Evolutionary conservation across 768 basidiomycete species (phyloP), one percentile per base, ranked within the genome.

Genomic region (Phaeotremella skinneri): DNA sequence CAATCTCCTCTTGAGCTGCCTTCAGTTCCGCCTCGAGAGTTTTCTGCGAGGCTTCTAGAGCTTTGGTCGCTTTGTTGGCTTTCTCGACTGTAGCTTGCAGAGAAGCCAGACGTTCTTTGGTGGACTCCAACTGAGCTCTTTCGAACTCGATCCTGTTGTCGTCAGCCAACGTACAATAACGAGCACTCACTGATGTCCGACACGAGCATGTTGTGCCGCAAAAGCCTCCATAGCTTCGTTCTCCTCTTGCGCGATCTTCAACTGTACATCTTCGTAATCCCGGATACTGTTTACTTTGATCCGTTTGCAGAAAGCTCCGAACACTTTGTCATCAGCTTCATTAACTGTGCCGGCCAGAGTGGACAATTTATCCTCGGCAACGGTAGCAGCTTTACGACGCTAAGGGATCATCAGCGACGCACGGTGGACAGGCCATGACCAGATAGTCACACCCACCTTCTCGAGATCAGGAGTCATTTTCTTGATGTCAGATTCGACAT

Each of bases 201-300:
- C 79, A 7, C 93, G 82, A 0, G 88, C 87, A 59, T 93, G 88
- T 74, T 93, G 91, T 3, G 86, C 88, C 63, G 91, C 87, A 65
- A 85, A 94, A 48, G 87, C 83, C 64, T 92, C 78, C 57, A 89
- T 80, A 6, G 88, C 89, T 66, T 89, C 89, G 69, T 84, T 89
- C 75, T 91, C 91, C 67, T 89, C 89, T 76, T 91, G 87, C 0
- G 89, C 90, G 23, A 89, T 83, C 75, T 87, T 89, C 29, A 97
- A 80, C 70, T 94, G 91, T 21, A 88, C 85, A 72, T 91, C 88
- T 77, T 98, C 94, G 73, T 93, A 99, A 66, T 93, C 90, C 26
- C 93, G 85, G 62, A 99, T 91, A 76, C 86, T 86, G 16, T 79
- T 74, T 5, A 96, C 87, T 9, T 85, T 83, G 64, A 97, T 91